phyloP scores from a whole-genome alignment of 202 grass and related monocot species.

The Tripidium arundinaceum region DNA sequence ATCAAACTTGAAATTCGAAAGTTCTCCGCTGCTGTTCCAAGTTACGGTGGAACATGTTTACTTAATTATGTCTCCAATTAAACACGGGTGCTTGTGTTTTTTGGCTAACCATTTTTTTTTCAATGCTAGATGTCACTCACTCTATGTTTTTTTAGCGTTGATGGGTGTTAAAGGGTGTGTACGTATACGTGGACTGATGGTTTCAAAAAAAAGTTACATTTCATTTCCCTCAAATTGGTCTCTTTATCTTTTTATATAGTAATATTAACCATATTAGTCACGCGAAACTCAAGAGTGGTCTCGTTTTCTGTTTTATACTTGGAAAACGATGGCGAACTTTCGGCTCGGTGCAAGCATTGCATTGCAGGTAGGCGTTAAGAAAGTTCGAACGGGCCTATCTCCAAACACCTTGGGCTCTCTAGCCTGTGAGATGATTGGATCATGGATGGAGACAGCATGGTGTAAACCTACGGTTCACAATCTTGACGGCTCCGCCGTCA shows the following conservation, averaged over 20 bases:
- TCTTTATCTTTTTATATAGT: background rate
- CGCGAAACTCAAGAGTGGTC: background rate
- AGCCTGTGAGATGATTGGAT: background rate
- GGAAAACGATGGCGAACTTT: conserved; percentile 24
- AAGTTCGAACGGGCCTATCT: background rate
- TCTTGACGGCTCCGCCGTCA: conserved; percentile 15
- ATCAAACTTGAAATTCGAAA: too few relatives aligned
- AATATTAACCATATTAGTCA: background rate
- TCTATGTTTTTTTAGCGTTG: too few relatives aligned
- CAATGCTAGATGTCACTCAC: too few relatives aligned
- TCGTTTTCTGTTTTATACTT: background rate
- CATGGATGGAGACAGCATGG: background rate
- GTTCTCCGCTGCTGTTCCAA: too few relatives aligned
- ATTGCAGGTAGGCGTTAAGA: background rate
- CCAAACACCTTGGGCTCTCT: background rate
- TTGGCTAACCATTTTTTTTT: too few relatives aligned
- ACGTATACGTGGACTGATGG: too few relatives aligned
- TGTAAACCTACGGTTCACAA: background rate
- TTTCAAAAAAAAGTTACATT: too few relatives aligned
- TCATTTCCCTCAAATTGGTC: background rate
- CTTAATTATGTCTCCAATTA: too few relatives aligned
- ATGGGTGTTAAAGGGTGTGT: too few relatives aligned
- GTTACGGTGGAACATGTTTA: too few relatives aligned
- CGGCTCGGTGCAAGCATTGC: background rate
- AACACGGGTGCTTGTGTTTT: too few relatives aligned